These are phyloP conservation scores for Agrocybe praecox DNA, from an alignment of 768 basidiomycete species.

Conservation along the genomic window DNA sequence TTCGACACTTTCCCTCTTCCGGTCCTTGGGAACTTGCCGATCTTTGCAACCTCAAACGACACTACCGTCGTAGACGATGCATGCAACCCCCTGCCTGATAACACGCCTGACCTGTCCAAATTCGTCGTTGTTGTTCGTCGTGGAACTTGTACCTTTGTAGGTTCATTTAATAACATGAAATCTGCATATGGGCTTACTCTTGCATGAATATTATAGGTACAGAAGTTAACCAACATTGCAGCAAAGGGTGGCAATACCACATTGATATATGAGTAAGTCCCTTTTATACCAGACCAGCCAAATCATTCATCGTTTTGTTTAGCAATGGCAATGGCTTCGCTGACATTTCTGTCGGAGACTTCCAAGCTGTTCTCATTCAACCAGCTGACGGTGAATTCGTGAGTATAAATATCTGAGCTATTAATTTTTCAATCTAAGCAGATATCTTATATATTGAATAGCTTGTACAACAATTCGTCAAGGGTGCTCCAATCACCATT, in stretches of 20 bases:
- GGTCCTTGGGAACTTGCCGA: conserved; percentile 45
- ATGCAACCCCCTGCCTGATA: conserved; percentile 56
- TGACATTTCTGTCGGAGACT: conserved; percentile 45
- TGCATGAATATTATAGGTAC: conserved; percentile 28
- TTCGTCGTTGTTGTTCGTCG: conserved; percentile 59
- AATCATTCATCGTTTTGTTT: background rate
- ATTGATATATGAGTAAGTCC: conserved; percentile 57
- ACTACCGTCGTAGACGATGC: conserved; percentile 57
- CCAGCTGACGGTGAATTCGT: conserved; percentile 59
- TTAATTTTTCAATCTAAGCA: too few relatives aligned
- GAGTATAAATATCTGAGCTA: conserved; percentile 22
- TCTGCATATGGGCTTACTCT: background rate
- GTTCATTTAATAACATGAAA: conserved; percentile 5
- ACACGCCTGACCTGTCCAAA: conserved; percentile 53
- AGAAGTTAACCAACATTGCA: conserved; percentile 54
- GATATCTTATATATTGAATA: conserved; percentile 18
- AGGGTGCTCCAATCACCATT: conserved; percentile 41
- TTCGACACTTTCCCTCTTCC: conserved; percentile 51
- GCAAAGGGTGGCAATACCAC: conserved; percentile 52
- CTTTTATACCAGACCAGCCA: background rate
- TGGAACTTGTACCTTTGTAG: conserved; percentile 59
- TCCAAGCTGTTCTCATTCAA: conserved; percentile 52
- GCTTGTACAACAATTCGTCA: conserved; percentile 53
- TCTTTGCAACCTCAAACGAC: conserved; percentile 63
- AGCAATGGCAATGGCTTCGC: conserved; percentile 54